Base-by-base conservation (phyloP, 2,329 filamentous ascomycete species). In the Penicillium sp. region DNA sequence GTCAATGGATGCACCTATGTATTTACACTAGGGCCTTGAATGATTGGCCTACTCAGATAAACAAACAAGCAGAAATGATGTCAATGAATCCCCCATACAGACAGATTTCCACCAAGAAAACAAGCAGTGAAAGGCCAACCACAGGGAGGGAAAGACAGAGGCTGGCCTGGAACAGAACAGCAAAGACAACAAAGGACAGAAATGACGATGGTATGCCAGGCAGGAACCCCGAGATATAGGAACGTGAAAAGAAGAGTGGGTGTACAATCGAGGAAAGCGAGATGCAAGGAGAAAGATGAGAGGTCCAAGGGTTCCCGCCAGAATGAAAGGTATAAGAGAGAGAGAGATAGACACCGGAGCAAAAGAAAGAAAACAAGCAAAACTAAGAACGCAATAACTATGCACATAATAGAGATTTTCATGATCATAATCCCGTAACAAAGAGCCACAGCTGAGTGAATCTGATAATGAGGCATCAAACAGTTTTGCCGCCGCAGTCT, bases 401-500 rank as follows among this genome's bases (percentile, higher is more conserved):
- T 53, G 39, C 51, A 50, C 26, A 53, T 36, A 38, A 32, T 27
- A 39, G 18, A 32, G 43, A 16, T 13, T 53, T 56, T 64, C 57
- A 56, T 62, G 55, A 62, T 62, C 58, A 53, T 62, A 42, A 59
- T 59, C 41, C 55, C 44, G 49, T 53, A 53, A 61, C 34, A 36
- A 38, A 55, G 34, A 51, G 49, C 23, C 45, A 39, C 34, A 14
- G n/a, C 13, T 2, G 35, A 4, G 44, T 10, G 23, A 30, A 18
- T 23, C 27, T 4, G n/a, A 10, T 16, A 34, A 41, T 30, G 35
- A 7, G 50, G 62, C 64, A 79, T 13, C 66, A 51, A 27, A 87
- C 79, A 8, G 85, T 89, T 76, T 88, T 85, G 27, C 91, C 91
- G 23, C 81, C 87, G 70, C 93, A 97, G 70, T 92, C 86, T 1